A percentile compares a stretch with the other conserved stretches of the same genome.
phyloP scores from a whole-genome alignment of 257 asterid genomes.

The Rhazya stricta region DNA sequence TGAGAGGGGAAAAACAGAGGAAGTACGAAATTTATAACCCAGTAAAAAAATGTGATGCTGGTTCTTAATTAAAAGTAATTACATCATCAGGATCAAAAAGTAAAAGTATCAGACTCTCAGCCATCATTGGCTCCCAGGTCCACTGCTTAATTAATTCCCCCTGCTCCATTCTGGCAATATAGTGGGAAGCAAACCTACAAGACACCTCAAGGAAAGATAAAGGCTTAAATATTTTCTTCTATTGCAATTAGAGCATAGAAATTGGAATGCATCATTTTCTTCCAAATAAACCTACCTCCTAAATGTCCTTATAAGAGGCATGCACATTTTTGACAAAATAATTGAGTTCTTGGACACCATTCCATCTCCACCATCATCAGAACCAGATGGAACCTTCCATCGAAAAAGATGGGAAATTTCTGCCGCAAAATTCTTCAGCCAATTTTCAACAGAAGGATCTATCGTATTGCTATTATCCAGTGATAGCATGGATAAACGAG shows the following conservation, averaged over 20 bases:
- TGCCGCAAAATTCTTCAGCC: conserved; percentile 62
- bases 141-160: conserved; percentile 69
- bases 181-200: conserved; percentile 76
- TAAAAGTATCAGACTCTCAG: conserved; percentile 76
- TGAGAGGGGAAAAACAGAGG: neutral
- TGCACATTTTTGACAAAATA: conserved; percentile 63
- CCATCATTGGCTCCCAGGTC: conserved; percentile 96
- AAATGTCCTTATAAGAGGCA: conserved; percentile 75
- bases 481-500: conserved; percentile 75
- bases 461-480: conserved; percentile 38
- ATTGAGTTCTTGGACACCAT: conserved; percentile 67
- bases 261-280: conserved; percentile 5
- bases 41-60: neutral
- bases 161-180: conserved; percentile 67
- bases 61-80: conserved; percentile 19
- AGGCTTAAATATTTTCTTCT: conserved; percentile 12
- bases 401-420: conserved; percentile 72
- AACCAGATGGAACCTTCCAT: conserved; percentile 90
- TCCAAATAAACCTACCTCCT: conserved; percentile 55
- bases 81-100: conserved; percentile 95
- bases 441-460: conserved; percentile 55
- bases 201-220: conserved; percentile 15
- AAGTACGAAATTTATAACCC: neutral
- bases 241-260: conserved; percentile 1
- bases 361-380: conserved; percentile 89